phyloP scores from a whole-genome alignment of 2,329 filamentous ascomycete species.

The Hypoxylon sp. region DNA sequence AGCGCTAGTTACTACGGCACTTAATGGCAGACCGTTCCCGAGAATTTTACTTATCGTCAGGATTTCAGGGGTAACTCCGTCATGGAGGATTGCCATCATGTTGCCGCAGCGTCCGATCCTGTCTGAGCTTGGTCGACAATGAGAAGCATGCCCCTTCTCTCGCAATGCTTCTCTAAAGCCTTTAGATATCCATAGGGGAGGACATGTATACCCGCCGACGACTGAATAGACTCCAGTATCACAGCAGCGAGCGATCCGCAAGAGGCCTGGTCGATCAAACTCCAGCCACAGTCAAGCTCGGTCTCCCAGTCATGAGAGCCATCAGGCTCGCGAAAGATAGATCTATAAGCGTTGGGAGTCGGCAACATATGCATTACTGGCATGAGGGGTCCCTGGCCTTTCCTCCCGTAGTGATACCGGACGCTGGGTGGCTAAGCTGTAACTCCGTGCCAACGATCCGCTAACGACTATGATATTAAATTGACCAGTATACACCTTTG shows the following conservation, averaged over 20 bases:
- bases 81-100: constrained; percentile 70
- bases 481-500: constrained; percentile 73
- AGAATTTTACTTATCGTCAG: constrained; percentile 72
- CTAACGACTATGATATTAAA: constrained; percentile 73
- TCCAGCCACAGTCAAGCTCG: constrained; percentile 73
- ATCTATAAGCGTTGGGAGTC: constrained; percentile 71
- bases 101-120: constrained; percentile 67
- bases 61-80: constrained; percentile 69
- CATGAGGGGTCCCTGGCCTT: constrained; percentile 62
- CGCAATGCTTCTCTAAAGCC: constrained; percentile 67
- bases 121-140: constrained; percentile 75
- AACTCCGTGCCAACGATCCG: constrained; percentile 72
- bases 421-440: constrained; percentile 67
- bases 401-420: constrained; percentile 68
- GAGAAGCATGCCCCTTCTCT: constrained; percentile 68
- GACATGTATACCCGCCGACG: constrained; percentile 70
- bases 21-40: constrained; percentile 70
- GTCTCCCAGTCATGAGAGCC: constrained; percentile 75
- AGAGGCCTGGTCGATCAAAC: constrained; percentile 69
- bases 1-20: constrained; percentile 67
- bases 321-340: constrained; percentile 69
- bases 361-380: constrained; percentile 71
- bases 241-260: constrained; percentile 73
- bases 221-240: constrained; percentile 73
- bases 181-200: constrained; percentile 70